These are phyloP conservation scores for Candida dubliniensis DNA, from an alignment of 1,139 yeast species.

Conservation along the genomic window DNA sequence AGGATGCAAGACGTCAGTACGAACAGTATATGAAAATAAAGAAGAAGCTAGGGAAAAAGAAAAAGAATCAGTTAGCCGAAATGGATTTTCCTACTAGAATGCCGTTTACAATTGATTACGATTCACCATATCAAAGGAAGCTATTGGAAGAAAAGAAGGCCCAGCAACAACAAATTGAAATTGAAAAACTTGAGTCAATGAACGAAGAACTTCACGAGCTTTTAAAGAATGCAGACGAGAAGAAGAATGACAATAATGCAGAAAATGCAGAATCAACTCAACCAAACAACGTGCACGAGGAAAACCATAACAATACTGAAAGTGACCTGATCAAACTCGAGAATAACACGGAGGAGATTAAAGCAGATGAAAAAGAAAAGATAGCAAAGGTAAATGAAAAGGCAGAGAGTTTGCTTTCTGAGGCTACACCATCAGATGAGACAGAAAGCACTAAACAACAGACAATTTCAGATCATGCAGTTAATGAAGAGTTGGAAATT, in stretches of 20 bases:
- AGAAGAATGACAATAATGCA: slow-evolving; percentile 30
- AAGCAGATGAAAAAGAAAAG: no score
- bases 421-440: no score
- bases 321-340: no score
- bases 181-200: slow-evolving; percentile 14
- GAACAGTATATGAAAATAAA: slow-evolving; percentile 33
- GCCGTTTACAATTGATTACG: slow-evolving; percentile 41
- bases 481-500: no score
- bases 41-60: slow-evolving; percentile 39
- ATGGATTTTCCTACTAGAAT: slow-evolving; percentile 18
- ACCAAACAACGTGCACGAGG: neutral
- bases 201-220: slow-evolving; percentile 8
- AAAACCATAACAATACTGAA: neutral
- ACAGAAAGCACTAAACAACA: no score
- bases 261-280: no score
- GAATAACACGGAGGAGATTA: no score
- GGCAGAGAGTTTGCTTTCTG: no score
- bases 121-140: slow-evolving; percentile 34
- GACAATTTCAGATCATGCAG: no score
- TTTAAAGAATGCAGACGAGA: slow-evolving; percentile 57
- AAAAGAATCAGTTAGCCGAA: slow-evolving; percentile 19
- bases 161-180: slow-evolving; percentile 12
- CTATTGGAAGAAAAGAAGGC: slow-evolving; percentile 20
- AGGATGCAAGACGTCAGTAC: slow-evolving; percentile 37
- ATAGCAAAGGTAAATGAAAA: no score